phyloP scores from a whole-genome alignment of 83 land plant species.

The Picea engelmannii region DNA sequence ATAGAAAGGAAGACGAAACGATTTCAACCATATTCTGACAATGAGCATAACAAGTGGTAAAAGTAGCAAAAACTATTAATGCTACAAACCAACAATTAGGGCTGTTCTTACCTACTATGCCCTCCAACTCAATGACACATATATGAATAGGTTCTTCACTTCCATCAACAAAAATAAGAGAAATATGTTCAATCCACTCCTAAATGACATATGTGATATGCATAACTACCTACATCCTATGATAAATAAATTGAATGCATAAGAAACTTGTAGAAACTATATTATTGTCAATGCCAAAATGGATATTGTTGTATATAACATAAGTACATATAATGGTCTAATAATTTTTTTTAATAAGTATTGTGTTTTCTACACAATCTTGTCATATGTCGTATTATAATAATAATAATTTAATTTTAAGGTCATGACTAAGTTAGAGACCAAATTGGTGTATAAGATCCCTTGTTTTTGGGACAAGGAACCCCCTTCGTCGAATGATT shows the following conservation, averaged over 20 bases:
- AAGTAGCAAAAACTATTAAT: not conserved
- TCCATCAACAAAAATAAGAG: constrained; percentile 91
- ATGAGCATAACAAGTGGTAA: not conserved
- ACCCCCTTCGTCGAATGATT: too few relatives aligned
- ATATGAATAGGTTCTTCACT: constrained; percentile 81
- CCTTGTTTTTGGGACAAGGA: too few relatives aligned
- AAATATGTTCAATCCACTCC: constrained; percentile 97
- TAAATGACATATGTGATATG: constrained; percentile 97
- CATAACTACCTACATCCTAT: constrained; percentile 72
- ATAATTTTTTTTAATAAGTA: too few relatives aligned
- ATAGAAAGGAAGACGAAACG: not conserved
- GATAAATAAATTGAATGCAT: not conserved
- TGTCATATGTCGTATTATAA: too few relatives aligned
- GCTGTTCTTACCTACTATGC: constrained; percentile 72
- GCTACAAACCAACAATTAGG: not conserved
- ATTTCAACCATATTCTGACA: not conserved
- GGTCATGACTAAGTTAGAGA: too few relatives aligned
- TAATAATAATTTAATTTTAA: too few relatives aligned
- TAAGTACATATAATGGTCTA: too few relatives aligned
- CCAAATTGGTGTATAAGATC: too few relatives aligned
- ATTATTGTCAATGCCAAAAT: not conserved
- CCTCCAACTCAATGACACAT: constrained; percentile 98
- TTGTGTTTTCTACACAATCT: too few relatives aligned
- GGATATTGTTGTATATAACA: too few relatives aligned
- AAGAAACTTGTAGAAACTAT: not conserved